Evolutionary conservation across 2,329 filamentous ascomycete genomes (phyloP), one percentile per base, ranked within the genome.

Genomic region (Cladosporium sp.): DNA sequence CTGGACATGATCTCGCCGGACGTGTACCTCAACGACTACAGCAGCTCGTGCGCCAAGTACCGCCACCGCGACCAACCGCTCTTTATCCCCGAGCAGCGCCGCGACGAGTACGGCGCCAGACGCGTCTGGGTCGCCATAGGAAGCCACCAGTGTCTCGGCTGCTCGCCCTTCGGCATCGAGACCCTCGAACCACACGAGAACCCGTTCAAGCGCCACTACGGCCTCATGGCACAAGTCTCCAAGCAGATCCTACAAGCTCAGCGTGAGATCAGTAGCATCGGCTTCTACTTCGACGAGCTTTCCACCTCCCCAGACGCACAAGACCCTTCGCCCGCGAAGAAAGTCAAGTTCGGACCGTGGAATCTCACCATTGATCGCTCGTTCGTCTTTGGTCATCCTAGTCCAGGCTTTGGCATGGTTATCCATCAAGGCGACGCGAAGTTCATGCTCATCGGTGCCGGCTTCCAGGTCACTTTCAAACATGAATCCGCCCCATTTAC

Each of bases 51-150:
- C 65, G 70, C 68, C 12, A 77, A 80, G 29, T 85, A 84, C 66
- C 71, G 78, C 3, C 80, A 82, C 59, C 72, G 77, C 3, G 71
- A 73, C 12, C 80, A 84, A 67, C 77, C 81, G 0, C 75, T 85
- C 0, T 84, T 85, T 67, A 84, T 85, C 44, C 83, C 83, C 0
- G 83, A 85, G 72, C 83, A 85, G 69, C 75, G 82, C 5, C 77
- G 83, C 14, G 83, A 84, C 62, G 81, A 82, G 40, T 75, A 79
- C 31, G 81, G 81, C 6, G 77, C 79, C 0, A 71, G 80, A 6
- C 68, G 81, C 2, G 71, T 82, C 0, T 83, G 80, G 80, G 60
- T 77, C 0, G 78, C 82, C 0, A 79, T 78, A 23, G 81, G 78
- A 1, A 77, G 78, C 0, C 78, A 81, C 60, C 74, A 74, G 14